A percentile compares a stretch with the other conserved stretches of the same genome.
These are phyloP conservation scores for Calonectria naviculata DNA, from an alignment of 2,329 filamentous ascomycete species.

Conservation along the genomic window DNA sequence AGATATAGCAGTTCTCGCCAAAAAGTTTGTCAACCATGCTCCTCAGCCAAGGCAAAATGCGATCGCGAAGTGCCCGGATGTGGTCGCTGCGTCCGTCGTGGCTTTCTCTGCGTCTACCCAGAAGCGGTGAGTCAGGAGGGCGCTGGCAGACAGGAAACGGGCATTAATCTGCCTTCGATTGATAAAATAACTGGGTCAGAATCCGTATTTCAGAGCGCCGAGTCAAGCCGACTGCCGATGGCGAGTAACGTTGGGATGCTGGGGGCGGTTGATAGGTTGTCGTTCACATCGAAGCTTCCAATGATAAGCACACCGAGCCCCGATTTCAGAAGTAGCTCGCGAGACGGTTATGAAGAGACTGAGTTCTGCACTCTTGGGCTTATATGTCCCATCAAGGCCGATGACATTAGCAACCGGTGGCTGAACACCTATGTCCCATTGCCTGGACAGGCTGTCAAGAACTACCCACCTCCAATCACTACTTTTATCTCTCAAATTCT, in stretches of 20 bases:
- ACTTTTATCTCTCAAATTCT: slow-evolving; percentile 54
- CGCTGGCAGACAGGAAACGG: neutral
- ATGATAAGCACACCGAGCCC: neutral
- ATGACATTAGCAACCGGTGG: slow-evolving; percentile 61
- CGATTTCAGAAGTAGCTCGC: neutral
- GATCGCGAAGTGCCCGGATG: slow-evolving; percentile 48
- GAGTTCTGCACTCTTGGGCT: slow-evolving; percentile 51
- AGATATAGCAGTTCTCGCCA: slow-evolving; percentile 51
- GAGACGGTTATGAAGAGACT: slow-evolving; percentile 20
- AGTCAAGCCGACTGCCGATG: neutral
- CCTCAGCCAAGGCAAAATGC: slow-evolving; percentile 52
- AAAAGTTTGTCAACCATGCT: slow-evolving; percentile 52
- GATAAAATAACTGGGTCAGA: neutral
- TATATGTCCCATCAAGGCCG: slow-evolving; percentile 57
- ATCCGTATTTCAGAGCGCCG: neutral
- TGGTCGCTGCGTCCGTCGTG: slow-evolving; percentile 44
- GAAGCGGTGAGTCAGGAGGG: neutral
- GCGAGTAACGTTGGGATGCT: neutral
- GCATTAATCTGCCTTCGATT: slow-evolving; percentile 2
- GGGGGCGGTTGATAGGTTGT: neutral
- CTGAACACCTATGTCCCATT: slow-evolving; percentile 58
- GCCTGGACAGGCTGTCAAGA: slow-evolving; percentile 54
- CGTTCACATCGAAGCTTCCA: neutral
- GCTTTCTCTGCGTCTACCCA: slow-evolving; percentile 45
- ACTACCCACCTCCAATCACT: slow-evolving; percentile 50